Base-by-base conservation (phyloP, 2,329 filamentous ascomycete species). In the Monosporascus sp. region DNA sequence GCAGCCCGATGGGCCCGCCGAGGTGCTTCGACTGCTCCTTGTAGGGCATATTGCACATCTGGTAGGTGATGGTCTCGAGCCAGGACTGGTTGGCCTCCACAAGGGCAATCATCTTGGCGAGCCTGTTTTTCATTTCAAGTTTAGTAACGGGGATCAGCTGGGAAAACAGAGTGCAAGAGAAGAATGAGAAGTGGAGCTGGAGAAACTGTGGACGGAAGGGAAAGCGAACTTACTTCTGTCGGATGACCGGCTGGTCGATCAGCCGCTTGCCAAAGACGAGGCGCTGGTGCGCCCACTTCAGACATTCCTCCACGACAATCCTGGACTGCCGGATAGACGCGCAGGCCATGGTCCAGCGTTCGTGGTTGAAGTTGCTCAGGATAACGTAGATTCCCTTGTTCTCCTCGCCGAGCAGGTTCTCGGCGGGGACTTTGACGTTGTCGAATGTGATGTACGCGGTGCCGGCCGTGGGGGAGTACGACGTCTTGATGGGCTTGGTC, bases 281-380 rank as follows among this genome's bases (percentile, higher is more conserved):
- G 49, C 90, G 85, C 73, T 96, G 91, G 74, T 94, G 90, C 34
- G 85, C 80, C 91, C 91, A 96, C 70, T 94, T 94, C 58, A 95
- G 75, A 64, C 85, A 93, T 68, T 95, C 90, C 69, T 95, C 90
- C 14, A 90, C 85, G 16, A 93, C 81, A 1, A 80, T 80, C 57
- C 89, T 81, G 51, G 79, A 83, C 71, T 81, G 78, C 49, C 88
- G 84, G 55, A 86, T 78, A 3, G 85, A 83, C 49, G 74, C 83
- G 60, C 83, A 85, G 53, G 78, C 76, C 87, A 92, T 90, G 72
- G 81, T 86, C 80, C 87, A 91, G 34, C 88, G 81, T 74, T 91
- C 89, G 73, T 94, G 89, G 77, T 94, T 94, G 76, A 95, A 95
- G 74, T 95, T 95, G 73, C 82, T 84, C 66, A 94, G 75, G 66